Base-by-base conservation (phyloP, 768 basidiomycete species). In the Amanita pseudoporphyria region DNA sequence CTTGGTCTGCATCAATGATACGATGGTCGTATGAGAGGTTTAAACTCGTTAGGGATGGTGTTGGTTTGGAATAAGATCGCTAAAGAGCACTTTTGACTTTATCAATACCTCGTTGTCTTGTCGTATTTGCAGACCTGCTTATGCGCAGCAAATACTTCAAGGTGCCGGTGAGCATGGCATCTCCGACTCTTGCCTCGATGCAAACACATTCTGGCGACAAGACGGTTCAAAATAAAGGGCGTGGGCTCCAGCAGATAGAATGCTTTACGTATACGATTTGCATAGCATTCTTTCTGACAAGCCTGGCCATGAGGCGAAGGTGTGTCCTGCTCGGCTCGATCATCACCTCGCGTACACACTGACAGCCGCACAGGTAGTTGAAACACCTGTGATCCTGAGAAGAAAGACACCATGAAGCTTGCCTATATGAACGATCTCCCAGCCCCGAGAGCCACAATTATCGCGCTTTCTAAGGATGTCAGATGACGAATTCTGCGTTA, bases 401-500 rank as follows among this genome's bases (percentile, higher is more conserved):
- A 13, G 26, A 31, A 38, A 18, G 9, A 28, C 21, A 47, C 22
- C 24, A 35, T n/a, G 21, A 39, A 14, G 22, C 40, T 16, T n/a
- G 37, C 38, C 19, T 49, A 43, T 49, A 49, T 42, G 10, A 40
- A 49, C 39, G 31, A 50, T 43, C 28, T 38, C 36, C 22, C 40
- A 18, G n/a, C 32, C 24, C 38, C 10, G 21, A 43, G 9, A 49
- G 12, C 30, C 39, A 31, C 33, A 21, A 21, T 35, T 16, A 16
- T 16, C n/a, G 16, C 39, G n/a, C 36, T 48, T 18, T 21, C 46
- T 28, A 44, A 33, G 55, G 52, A 64, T 66, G 58, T 50, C 62
- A 41, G 43, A 61, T 45, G 71, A 73, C 63, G 68, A 71, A 35
- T 70, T 69, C 57, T 67, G 65, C 53, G 60, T 74, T 49, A 65